These are phyloP conservation scores for Fagus sylvatica DNA, from an alignment of 306 rosid genomes.

Conservation along the genomic window DNA sequence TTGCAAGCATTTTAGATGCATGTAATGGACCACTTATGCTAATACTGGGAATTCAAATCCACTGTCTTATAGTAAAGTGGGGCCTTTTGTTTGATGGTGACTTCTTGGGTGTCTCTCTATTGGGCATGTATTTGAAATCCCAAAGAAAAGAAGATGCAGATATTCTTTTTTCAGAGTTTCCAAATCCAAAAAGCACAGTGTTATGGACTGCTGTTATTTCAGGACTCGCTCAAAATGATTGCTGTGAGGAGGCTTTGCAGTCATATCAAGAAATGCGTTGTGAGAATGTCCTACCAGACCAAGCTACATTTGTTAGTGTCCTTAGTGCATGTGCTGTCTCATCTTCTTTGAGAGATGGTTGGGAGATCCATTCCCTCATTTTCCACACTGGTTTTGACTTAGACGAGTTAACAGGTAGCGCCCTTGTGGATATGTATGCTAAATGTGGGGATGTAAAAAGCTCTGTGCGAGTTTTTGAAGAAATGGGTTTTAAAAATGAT, in stretches of 20 bases:
- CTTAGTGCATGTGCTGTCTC: slow-evolving; percentile 66
- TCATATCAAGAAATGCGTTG: slow-evolving; percentile 59
- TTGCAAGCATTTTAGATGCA: slow-evolving; percentile 64
- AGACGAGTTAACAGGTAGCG: slow-evolving; percentile 70
- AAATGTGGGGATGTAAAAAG: slow-evolving; percentile 70
- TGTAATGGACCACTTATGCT: slow-evolving; percentile 46
- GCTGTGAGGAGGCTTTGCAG: slow-evolving; percentile 51
- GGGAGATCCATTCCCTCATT: slow-evolving; percentile 62
- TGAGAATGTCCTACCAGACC: slow-evolving; percentile 61
- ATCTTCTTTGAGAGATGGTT: slow-evolving; percentile 61
- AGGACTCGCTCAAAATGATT: slow-evolving; percentile 63
- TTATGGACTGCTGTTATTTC: slow-evolving; percentile 72
- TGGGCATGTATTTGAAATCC: slow-evolving; percentile 67
- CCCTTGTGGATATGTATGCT: slow-evolving; percentile 87
- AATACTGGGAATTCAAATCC: slow-evolving; percentile 67
- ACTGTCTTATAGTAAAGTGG: slow-evolving; percentile 49
- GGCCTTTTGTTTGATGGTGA: slow-evolving; percentile 60
- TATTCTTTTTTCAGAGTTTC: slow-evolving; percentile 62
- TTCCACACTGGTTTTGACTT: slow-evolving; percentile 65
- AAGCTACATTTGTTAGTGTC: slow-evolving; percentile 80
- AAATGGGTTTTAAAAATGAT: slow-evolving; percentile 50
- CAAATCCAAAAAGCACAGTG: slow-evolving; percentile 50
- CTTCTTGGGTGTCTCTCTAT: slow-evolving; percentile 59
- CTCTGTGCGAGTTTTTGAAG: slow-evolving; percentile 62
- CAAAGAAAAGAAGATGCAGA: slow-evolving; percentile 55